phyloP scores from a whole-genome alignment of 2,329 filamentous ascomycete species.

The Ophiobolus disseminans region DNA sequence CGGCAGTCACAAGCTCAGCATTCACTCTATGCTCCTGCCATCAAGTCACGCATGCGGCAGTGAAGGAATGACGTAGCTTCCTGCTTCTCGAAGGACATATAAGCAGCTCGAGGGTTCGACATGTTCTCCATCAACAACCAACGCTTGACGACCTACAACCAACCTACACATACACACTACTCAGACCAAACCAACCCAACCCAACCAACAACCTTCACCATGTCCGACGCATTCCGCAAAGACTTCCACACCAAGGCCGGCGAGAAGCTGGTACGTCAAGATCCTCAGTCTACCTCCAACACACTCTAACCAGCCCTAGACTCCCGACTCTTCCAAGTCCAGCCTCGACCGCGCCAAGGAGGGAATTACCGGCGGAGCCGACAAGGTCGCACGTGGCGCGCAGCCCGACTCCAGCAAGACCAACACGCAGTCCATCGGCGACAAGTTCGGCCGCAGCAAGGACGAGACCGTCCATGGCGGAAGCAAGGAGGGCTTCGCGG shows the following conservation, averaged over 20 bases:
- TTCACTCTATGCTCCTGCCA: slow-evolving; percentile 12
- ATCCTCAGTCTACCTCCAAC: background rate
- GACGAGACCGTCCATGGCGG: slow-evolving; percentile 48
- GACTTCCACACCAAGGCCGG: slow-evolving; percentile 63
- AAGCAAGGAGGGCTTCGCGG: slow-evolving; percentile 49
- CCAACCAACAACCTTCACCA: slow-evolving; percentile 51
- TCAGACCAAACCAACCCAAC: slow-evolving; percentile 28
- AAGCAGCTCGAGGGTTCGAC: slow-evolving; percentile 16
- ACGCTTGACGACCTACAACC: slow-evolving; percentile 17
- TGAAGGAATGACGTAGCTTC: slow-evolving; percentile 36
- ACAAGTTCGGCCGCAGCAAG: slow-evolving; percentile 51
- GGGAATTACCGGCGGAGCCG: slow-evolving; percentile 60
- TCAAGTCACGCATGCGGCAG: slow-evolving; percentile 11
- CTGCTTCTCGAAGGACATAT: slow-evolving; percentile 20
- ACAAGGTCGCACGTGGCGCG: slow-evolving; percentile 57
- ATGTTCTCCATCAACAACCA: slow-evolving; percentile 24
- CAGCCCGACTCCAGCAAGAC: slow-evolving; percentile 62
- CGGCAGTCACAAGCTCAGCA: slow-evolving; percentile 2
- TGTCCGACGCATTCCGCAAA: slow-evolving; percentile 70
- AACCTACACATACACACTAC: slow-evolving; percentile 19
- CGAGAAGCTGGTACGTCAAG: slow-evolving; percentile 53
- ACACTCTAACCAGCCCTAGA: slow-evolving; percentile 42
- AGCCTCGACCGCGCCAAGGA: slow-evolving; percentile 66
- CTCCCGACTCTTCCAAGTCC: slow-evolving; percentile 67
- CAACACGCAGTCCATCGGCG: slow-evolving; percentile 56